A percentile compares a stretch with the other conserved stretches of the same genome.
These are phyloP conservation scores for Coprinellus aureogranulatus DNA, from an alignment of 768 basidiomycete genomes.

Conservation along the genomic window DNA sequence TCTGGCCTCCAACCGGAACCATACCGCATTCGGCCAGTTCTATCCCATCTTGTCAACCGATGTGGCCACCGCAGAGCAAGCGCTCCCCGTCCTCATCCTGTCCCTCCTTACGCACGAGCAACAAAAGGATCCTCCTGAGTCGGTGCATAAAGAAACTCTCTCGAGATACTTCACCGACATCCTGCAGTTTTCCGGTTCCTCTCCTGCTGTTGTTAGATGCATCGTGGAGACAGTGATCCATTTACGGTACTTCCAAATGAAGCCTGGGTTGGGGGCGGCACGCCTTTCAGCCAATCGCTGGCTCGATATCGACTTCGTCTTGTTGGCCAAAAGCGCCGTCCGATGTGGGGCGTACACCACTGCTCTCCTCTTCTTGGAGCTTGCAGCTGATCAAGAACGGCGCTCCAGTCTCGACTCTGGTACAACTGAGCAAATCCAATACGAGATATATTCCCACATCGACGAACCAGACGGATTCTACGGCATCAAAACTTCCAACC, in stretches of 20 bases:
- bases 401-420: slow-evolving; percentile 25
- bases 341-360: slow-evolving; percentile 84
- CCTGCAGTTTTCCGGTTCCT: slow-evolving; percentile 38
- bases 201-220: slow-evolving; percentile 46
- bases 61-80: slow-evolving; percentile 56
- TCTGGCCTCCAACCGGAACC: slow-evolving; percentile 44
- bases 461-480: slow-evolving; percentile 99
- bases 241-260: slow-evolving; percentile 67
- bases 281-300: slow-evolving; percentile 67
- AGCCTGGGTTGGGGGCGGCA: slow-evolving; percentile 19
- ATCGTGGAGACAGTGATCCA: slow-evolving; percentile 79
- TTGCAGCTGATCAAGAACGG: slow-evolving; percentile 54
- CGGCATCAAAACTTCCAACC: slow-evolving; percentile 77
- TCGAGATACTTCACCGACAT: slow-evolving; percentile 61
- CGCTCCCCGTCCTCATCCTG: slow-evolving; percentile 77
- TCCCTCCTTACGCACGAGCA: slow-evolving; percentile 47
- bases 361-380: slow-evolving; percentile 84
- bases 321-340: slow-evolving; percentile 73
- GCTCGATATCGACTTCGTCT: slow-evolving; percentile 72
- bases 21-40: slow-evolving; percentile 66
- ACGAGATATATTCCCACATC: slow-evolving; percentile 90
- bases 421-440: slow-evolving; percentile 68
- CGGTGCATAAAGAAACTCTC: slow-evolving; percentile 22
- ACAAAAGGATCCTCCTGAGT: slow-evolving; percentile 2
- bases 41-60: slow-evolving; percentile 54